Percentiles rank a stretch among this genome's conserved stretches.
Conservation (phyloP, 2,329 filamentous ascomycete genomes). For the Aspergillus sp. region DNA sequence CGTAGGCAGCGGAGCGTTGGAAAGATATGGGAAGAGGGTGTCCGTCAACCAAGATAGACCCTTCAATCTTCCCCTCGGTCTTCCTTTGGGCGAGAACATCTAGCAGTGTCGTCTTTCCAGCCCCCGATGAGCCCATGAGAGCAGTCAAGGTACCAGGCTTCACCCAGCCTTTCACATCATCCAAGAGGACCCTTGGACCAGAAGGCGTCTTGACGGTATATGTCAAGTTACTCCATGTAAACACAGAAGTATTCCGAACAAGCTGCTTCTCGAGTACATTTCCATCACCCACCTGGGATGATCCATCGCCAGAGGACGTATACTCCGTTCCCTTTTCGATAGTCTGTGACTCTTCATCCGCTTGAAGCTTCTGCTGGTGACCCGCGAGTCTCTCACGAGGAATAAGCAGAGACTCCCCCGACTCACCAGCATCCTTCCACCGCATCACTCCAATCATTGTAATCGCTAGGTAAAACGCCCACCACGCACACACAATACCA, state of each 20-base stretch:
- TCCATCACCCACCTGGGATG: no score
- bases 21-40: constrained; percentile 58
- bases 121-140: constrained; percentile 72
- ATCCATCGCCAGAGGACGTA: no score
- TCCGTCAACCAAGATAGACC: constrained; percentile 66
- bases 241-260: constrained; percentile 61
- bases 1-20: constrained; percentile 65
- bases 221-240: constrained; percentile 72
- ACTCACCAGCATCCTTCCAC: no score
- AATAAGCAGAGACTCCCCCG: constrained; percentile 47
- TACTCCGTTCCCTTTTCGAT: no score
- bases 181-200: constrained; percentile 57
- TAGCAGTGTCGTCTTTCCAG: constrained; percentile 71
- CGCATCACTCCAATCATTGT: constrained; percentile 57
- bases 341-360: constrained; percentile 22
- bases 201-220: constrained; percentile 64
- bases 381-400: constrained; percentile 56
- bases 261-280: no score
- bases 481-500: constrained; percentile 61
- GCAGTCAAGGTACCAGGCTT: constrained; percentile 75
- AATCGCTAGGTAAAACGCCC: constrained; percentile 57
- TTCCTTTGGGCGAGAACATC: constrained; percentile 72
- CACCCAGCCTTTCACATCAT: constrained; percentile 71
- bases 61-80: constrained; percentile 58
- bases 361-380: constrained; percentile 13